A percentile compares a stretch with the other conserved stretches of the same genome.
Conservation (phyloP, 768 basidiomycete genomes). For the Phanerochaete carnosa region DNA sequence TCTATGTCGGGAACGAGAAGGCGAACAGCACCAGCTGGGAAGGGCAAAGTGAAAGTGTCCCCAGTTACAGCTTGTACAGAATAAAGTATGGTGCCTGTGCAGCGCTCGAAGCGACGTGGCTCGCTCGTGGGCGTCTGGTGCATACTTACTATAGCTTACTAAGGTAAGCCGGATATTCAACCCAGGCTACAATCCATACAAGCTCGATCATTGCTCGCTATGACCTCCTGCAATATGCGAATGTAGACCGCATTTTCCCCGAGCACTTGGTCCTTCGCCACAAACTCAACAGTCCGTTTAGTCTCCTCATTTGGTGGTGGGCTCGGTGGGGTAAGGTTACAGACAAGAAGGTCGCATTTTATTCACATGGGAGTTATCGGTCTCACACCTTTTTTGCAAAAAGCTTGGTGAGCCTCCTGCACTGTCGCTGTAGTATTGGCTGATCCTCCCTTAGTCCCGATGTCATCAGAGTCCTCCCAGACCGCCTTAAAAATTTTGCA, state of each 20-base stretch:
- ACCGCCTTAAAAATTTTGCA: conserved; percentile 54
- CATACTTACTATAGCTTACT: neutral
- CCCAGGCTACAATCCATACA: neutral
- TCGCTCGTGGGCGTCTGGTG: conserved; percentile 1
- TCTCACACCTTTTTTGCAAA: conserved; percentile 65
- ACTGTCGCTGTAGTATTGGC: neutral
- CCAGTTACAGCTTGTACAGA: conserved; percentile 1
- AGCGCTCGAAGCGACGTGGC: conserved; percentile 7
- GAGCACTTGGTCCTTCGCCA: neutral
- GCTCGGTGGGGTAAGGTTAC: neutral
- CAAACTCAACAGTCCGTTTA: neutral
- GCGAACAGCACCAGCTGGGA: conserved; percentile 1
- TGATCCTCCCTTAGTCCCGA: conserved; percentile 46
- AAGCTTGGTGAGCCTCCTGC: conserved; percentile 46
- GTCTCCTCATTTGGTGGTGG: neutral
- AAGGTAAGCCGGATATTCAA: neutral
- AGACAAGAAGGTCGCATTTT: neutral
- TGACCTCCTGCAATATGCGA: too few species aligned
- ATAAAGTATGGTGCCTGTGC: neutral
- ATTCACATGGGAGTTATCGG: conserved; percentile 66
- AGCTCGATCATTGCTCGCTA: neutral
- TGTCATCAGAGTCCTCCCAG: conserved; percentile 59
- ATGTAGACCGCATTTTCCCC: too few species aligned
- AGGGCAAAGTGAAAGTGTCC: neutral
- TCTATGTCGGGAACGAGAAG: neutral